Conservation (phyloP, 2,329 filamentous ascomycete genomes). For the Acephala macrosclerotiorum region DNA sequence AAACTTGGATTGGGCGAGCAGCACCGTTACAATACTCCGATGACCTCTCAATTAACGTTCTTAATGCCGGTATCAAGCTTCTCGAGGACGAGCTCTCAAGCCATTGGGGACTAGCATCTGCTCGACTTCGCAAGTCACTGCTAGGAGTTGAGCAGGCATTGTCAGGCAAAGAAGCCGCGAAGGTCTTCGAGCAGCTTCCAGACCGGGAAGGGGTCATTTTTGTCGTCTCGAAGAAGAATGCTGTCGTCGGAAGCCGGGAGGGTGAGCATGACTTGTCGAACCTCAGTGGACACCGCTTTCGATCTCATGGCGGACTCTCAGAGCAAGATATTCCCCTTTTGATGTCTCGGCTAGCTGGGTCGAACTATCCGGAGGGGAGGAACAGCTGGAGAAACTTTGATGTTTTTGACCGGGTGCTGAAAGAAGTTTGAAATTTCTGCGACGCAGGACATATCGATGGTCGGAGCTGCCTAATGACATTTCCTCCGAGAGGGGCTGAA, state of each 20-base stretch:
- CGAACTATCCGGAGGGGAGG: not conserved
- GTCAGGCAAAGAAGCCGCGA: not conserved
- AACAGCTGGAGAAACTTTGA: constrained; percentile 1
- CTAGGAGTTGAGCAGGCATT: not conserved
- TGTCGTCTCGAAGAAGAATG: constrained; percentile 46
- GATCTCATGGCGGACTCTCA: constrained; percentile 6
- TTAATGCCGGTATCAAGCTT: constrained; percentile 52
- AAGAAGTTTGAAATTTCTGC: too few species aligned
- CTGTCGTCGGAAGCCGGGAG: constrained; percentile 47
- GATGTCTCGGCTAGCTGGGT: not conserved
- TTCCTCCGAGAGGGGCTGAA: too few species aligned
- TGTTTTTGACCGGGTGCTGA: not conserved
- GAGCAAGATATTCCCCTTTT: constrained; percentile 1
- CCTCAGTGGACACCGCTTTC: constrained; percentile 41
- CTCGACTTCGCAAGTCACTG: constrained; percentile 34
- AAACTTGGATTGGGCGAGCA: constrained; percentile 47
- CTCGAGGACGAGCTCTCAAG: constrained; percentile 47
- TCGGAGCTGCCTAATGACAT: too few species aligned
- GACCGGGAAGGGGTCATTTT: constrained; percentile 48
- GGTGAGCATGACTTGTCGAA: constrained; percentile 47
- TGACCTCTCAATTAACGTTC: constrained; percentile 52
- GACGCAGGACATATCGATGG: too few species aligned
- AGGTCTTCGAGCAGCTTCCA: not conserved
- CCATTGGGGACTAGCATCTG: constrained; percentile 42
- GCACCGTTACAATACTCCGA: constrained; percentile 51